Evolutionary conservation across 2,329 filamentous ascomycete genomes (phyloP).

Genomic region (Alternaria brassicicola): DNA sequence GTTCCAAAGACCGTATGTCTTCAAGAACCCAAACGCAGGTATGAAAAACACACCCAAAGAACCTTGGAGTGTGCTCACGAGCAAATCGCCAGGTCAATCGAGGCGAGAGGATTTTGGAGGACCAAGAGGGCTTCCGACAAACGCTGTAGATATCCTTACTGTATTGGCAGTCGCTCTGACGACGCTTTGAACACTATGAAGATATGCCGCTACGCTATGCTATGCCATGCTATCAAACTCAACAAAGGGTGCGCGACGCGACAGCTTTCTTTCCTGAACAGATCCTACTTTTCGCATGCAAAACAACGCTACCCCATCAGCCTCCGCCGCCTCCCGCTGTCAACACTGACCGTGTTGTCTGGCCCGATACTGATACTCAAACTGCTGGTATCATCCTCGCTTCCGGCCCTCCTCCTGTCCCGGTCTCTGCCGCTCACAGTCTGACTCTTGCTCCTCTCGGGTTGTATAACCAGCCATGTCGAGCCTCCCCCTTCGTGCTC

Average conservation of each 20-base stretch:
- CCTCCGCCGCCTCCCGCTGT: constrained; percentile 42
- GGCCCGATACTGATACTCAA: constrained; percentile 47
- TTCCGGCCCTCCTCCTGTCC: constrained; percentile 26
- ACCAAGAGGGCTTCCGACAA: constrained; percentile 28
- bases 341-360: constrained; percentile 48
- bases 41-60: no score
- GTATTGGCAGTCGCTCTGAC: background rate
- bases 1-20: no score
- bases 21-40: no score
- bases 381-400: constrained; percentile 42
- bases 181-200: background rate
- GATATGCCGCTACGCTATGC: constrained; percentile 12
- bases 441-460: constrained; percentile 45
- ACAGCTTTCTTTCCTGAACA: background rate
- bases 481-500: constrained; percentile 42
- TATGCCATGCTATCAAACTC: constrained; percentile 15
- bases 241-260: constrained; percentile 1
- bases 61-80: constrained; percentile 15
- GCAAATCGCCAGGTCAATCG: constrained; percentile 24
- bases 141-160: constrained; percentile 9
- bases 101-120: constrained; percentile 25
- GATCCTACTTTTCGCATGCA: background rate
- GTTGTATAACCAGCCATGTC: constrained; percentile 48
- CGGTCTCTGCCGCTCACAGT: constrained; percentile 18
- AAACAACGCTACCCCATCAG: constrained; percentile 31